Percentiles rank a stretch among this genome's conserved stretches.
Evolutionary conservation across 495 filamentous ascomycete species (phyloP).

Genomic region (Amphirosellinia nigrospora): DNA sequence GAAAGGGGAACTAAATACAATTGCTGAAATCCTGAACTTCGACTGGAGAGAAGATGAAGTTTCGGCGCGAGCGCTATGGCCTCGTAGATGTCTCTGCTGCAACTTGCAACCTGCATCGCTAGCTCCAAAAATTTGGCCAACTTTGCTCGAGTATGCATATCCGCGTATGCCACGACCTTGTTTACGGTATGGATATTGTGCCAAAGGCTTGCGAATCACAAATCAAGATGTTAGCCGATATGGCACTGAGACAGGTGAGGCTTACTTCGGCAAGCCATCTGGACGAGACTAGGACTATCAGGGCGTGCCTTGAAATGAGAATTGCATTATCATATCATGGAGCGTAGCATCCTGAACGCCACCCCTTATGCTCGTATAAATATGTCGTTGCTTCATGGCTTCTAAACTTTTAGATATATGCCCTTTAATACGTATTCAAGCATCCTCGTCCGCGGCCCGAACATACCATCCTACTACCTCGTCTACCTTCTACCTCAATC

Average conservation of each 20-base stretch:
- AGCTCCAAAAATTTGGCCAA: background rate
- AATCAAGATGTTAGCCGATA: background rate
- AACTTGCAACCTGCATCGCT: background rate
- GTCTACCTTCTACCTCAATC: background rate
- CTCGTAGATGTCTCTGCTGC: background rate
- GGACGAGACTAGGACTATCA: background rate
- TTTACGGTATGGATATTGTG: background rate
- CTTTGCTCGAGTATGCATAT: constrained; percentile 1
- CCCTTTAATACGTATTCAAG: background rate
- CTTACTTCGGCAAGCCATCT: background rate
- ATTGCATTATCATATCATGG: background rate
- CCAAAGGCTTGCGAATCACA: background rate
- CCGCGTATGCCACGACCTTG: background rate
- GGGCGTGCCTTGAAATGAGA: background rate
- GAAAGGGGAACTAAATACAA: constrained; percentile 14
- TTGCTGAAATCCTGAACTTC: background rate
- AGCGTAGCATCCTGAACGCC: background rate
- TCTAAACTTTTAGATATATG: background rate
- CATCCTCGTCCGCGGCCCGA: background rate
- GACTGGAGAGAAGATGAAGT: constrained; percentile 2
- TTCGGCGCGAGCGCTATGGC: constrained; percentile 8
- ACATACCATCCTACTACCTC: background rate
- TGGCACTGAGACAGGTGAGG: constrained; percentile 5
- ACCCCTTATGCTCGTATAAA: background rate
- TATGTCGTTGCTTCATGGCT: background rate